Evolutionary conservation across 306 rosid species (phyloP).

Genomic region (Trifolium repens): DNA sequence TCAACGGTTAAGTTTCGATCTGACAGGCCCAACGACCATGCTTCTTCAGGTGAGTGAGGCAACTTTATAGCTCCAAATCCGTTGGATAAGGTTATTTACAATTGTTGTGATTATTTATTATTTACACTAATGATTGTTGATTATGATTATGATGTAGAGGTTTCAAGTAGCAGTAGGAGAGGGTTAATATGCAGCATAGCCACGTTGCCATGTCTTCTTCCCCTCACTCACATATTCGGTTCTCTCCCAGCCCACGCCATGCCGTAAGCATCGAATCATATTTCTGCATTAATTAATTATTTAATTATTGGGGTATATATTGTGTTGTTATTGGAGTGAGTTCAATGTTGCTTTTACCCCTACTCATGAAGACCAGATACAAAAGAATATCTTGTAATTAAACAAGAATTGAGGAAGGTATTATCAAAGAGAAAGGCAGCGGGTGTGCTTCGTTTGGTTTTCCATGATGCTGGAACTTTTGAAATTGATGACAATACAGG

Average conservation of each 20-base stretch:
- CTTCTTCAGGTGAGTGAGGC: slow-evolving; percentile 32
- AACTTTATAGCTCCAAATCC: background rate
- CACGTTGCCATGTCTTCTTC: slow-evolving; percentile 68
- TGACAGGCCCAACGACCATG: slow-evolving; percentile 31
- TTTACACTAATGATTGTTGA: background rate
- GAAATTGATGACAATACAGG: slow-evolving; percentile 69
- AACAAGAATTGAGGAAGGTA: slow-evolving; percentile 73
- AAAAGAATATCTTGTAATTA: slow-evolving; percentile 57
- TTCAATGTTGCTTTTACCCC: background rate
- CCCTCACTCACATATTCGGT: slow-evolving; percentile 44
- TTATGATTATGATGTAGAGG: slow-evolving; percentile 13
- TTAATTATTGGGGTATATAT: no score
- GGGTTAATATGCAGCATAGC: slow-evolving; percentile 58
- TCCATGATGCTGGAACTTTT: slow-evolving; percentile 95
- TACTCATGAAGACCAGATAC: slow-evolving; percentile 51
- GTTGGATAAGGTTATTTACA: background rate
- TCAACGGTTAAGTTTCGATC: slow-evolving; percentile 50
- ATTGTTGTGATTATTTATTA: background rate
- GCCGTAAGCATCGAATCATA: slow-evolving; percentile 45
- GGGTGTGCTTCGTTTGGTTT: slow-evolving; percentile 88
- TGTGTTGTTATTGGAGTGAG: no score
- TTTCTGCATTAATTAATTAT: background rate
- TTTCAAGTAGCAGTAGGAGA: slow-evolving; percentile 57
- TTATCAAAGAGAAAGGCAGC: slow-evolving; percentile 79
- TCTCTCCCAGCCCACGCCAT: slow-evolving; percentile 51